Evolutionary conservation across 331 rosid species (phyloP), one percentile per base, ranked within the genome.

Genomic region (Malus hybrid): DNA sequence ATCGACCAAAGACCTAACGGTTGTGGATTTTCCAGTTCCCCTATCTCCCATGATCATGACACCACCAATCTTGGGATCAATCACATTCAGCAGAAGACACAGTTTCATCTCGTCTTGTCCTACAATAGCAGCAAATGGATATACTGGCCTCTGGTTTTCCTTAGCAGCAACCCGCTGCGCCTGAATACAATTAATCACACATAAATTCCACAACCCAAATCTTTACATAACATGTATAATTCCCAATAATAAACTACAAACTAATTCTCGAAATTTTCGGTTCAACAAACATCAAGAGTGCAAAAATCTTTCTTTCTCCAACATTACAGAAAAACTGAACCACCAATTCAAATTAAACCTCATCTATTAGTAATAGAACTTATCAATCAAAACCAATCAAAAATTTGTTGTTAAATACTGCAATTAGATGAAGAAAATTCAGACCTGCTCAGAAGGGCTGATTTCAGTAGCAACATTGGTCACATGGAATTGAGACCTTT

Each of bases 31-130:
- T 22, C 98, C 96, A 0, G 98, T 91, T 84, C 98, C 98, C 76
- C 98, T 86, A 77, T 93, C 96, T 46, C 98, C 98, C 98, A 91
- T 93, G 80, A 91, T 93, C 98, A 93, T 93, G 57, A 93, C 97
- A 68, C 98, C 98, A 77, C 98, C 96, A 12, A 93, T 91, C 89
- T 87, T 93, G 5, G 98, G 98, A 80, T 93, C 97, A 71, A 93
- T 93, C 75, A 93, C 98, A 65, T 93, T 93, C n/a, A 93, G 83
- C 52, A 93, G 82, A 83, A 93, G 98, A 78, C 97, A 91, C 57
- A 93, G 86, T 81, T 93, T 93, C 98, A 93, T 93, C 89, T 93
- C 98, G 80, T 93, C 98, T 81, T 91, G 98, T 76, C 98, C 98
- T 22, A 93, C 98, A 66, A 93, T 93, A 30, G 98, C 97, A 28